A percentile compares a stretch with the other conserved stretches of the same genome.
Evolutionary conservation across 2,329 filamentous ascomycete species (phyloP).

Genomic region (Alternaria triticina): DNA sequence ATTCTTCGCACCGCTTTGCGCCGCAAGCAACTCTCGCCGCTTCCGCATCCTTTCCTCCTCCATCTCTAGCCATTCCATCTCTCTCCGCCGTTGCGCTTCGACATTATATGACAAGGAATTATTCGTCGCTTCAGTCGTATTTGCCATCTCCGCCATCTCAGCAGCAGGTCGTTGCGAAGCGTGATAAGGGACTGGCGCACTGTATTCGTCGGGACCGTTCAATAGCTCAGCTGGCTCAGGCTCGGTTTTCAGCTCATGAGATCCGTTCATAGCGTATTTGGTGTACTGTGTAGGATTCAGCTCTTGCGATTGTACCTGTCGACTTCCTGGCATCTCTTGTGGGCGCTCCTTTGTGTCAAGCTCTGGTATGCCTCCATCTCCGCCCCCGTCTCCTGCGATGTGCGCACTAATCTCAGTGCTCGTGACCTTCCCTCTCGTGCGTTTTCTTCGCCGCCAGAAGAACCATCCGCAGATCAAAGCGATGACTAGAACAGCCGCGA

Average conservation of each 20-base stretch:
- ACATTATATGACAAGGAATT: not conserved
- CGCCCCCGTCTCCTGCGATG: not conserved
- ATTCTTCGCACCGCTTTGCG: not conserved
- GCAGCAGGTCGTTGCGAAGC: not conserved
- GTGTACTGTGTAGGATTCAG: not conserved
- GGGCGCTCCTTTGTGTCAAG: not conserved
- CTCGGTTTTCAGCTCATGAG: not conserved
- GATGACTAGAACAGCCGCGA: not conserved
- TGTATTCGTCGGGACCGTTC: not conserved
- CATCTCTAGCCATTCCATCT: constrained; percentile 14
- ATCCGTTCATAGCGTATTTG: not conserved
- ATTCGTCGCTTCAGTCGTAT: not conserved
- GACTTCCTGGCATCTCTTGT: not conserved
- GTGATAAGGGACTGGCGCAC: not conserved
- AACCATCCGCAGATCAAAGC: not conserved
- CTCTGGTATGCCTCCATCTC: not conserved
- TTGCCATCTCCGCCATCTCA: not conserved
- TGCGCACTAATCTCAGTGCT: not conserved
- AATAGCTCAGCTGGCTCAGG: not conserved
- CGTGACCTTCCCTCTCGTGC: not conserved
- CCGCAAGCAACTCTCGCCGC: not conserved
- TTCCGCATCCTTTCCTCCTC: constrained; percentile 11
- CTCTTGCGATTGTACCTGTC: fast-evolving
- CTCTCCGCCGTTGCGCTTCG: constrained; percentile 7
- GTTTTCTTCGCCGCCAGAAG: not conserved